Evolutionary conservation across 768 basidiomycete genomes (phyloP), one percentile per base, ranked within the genome.

Genomic region (Psilocybe subaeruginosa): DNA sequence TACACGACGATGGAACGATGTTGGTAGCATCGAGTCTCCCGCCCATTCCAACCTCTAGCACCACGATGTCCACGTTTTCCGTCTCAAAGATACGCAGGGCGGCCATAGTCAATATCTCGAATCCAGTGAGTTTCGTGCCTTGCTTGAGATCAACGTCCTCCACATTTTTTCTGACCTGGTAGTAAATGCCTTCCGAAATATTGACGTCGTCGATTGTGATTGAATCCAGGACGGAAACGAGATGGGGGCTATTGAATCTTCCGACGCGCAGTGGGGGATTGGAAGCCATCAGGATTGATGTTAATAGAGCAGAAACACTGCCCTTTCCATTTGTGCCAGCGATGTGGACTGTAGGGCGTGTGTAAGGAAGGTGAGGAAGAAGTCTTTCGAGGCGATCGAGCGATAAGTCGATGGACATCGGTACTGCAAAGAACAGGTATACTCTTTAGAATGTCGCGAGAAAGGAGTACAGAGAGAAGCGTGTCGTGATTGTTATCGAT

Each of bases 261-360:
- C 94, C 97, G 9, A 92, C 80, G 19, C 77, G 77, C 55, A 91
- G 78, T 0, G 79, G 73, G n/a, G 88, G 77, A 0, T 78, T 74
- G 5, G 88, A 81, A 4, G 80, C 74, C 4, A 72, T 70, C 7
- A 98, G 76, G 67, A 93, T 90, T 46, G 93, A 93, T 0, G 92
- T 85, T 9, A 97, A 73, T 37, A 95, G 78, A 4, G 90, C 89
- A 0, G 94, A 88, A 11, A 97, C 93, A 66, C 93, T 96, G 37
- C 97, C 97, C 74, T 99, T 99, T 8, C 97, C 97, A 74, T 99
- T 99, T 0, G 97, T 99, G 0, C 97, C 97, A 7, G 95, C 88
- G 59, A 99, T 83, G 69, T 99, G 97, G 37, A 92, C 80, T 0
- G 95, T 93, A 0, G 95, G 97, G 2, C 92, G 83, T 0, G 80